These are phyloP conservation scores for Drechslerella coelobrocha DNA, from an alignment of 2,329 filamentous ascomycete species.

Conservation along the genomic window DNA sequence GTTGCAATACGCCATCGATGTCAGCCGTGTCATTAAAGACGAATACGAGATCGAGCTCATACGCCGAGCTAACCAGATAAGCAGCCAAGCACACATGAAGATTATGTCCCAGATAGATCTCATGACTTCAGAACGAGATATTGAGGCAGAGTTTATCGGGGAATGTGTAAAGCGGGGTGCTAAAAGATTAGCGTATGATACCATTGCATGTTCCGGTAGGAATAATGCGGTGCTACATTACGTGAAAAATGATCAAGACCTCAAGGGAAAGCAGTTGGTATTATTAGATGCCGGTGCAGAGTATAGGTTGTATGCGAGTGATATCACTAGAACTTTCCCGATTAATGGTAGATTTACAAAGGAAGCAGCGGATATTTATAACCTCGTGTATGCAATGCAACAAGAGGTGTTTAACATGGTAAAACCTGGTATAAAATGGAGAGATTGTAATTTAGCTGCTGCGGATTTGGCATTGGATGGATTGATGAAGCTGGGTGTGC, in stretches of 20 bases:
- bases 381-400: constrained; percentile 82
- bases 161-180: constrained; percentile 76
- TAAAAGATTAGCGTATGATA: constrained; percentile 79
- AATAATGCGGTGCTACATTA: constrained; percentile 90
- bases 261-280: constrained; percentile 74
- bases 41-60: constrained; percentile 82
- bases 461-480: constrained; percentile 75
- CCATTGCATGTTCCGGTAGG: constrained; percentile 82
- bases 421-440: constrained; percentile 72
- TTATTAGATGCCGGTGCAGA: constrained; percentile 88
- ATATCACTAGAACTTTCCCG: constrained; percentile 87
- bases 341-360: constrained; percentile 72
- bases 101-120: constrained; percentile 65
- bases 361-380: constrained; percentile 76
- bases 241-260: constrained; percentile 74
- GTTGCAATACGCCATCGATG: constrained; percentile 76
- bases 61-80: constrained; percentile 78
- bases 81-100: constrained; percentile 75
- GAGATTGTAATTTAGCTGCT: constrained; percentile 74
- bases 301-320: constrained; percentile 82
- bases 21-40: constrained; percentile 80
- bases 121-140: constrained; percentile 78
- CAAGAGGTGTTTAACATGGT: constrained; percentile 72
- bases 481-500: constrained; percentile 73
- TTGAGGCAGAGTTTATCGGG: constrained; percentile 78